Evolutionary conservation across 495 filamentous ascomycete genomes (phyloP).

Genomic region (Elaphomyces granulatus): DNA sequence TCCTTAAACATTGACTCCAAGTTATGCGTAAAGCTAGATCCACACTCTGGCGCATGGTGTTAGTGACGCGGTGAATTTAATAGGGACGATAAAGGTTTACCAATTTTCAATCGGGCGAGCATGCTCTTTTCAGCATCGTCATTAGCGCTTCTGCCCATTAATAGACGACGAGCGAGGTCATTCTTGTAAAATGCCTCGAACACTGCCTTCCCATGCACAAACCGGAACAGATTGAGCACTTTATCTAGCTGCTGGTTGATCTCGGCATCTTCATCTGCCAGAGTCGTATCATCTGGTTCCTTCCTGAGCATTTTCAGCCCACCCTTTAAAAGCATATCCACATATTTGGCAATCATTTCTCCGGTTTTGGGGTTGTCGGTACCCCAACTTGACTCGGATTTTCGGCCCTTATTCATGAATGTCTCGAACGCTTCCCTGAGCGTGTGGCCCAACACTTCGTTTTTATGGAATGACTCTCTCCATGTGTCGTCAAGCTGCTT

Average conservation of each 20-base stretch:
- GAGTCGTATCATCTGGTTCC: constrained; percentile 32
- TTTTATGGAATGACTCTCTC: constrained; percentile 53
- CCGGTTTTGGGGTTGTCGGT: constrained; percentile 85
- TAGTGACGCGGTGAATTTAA: background rate
- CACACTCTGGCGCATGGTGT: constrained; percentile 51
- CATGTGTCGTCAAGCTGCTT: constrained; percentile 61
- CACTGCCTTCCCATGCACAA: constrained; percentile 92
- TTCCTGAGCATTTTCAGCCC: constrained; percentile 59
- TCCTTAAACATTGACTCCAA: constrained; percentile 99
- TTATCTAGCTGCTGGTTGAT: constrained; percentile 81
- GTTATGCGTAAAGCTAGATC: constrained; percentile 86
- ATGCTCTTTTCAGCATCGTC: constrained; percentile 92
- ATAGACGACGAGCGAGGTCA: constrained; percentile 72
- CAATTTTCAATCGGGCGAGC: constrained; percentile 74
- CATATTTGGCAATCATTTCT: constrained; percentile 97
- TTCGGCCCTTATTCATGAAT: constrained; percentile 81
- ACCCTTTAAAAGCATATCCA: constrained; percentile 76
- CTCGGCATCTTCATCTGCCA: constrained; percentile 79
- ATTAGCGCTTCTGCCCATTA: constrained; percentile 84
- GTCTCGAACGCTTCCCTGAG: constrained; percentile 70
- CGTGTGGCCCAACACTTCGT: constrained; percentile 58
- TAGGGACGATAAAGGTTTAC: constrained; percentile 16
- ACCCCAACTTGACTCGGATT: constrained; percentile 47
- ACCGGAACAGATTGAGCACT: constrained; percentile 85
- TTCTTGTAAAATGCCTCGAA: constrained; percentile 99